Evolutionary conservation across 495 filamentous ascomycete genomes (phyloP).

Genomic region (Massariosphaeria phaeospora): DNA sequence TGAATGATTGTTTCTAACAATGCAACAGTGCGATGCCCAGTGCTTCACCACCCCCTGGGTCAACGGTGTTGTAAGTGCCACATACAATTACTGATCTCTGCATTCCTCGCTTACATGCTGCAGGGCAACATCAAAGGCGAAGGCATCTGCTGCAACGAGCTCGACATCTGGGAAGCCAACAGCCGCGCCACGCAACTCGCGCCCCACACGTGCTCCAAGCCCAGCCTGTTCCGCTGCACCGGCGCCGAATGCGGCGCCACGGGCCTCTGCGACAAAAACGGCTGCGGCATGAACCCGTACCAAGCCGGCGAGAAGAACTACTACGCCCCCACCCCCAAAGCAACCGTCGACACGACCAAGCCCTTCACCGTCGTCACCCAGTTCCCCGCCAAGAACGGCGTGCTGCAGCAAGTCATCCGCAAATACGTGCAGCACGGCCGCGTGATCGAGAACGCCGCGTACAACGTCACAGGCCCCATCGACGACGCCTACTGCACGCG

Average conservation of each 20-base stretch:
- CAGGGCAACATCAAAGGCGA: constrained; percentile 73
- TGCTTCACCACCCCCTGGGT: constrained; percentile 52
- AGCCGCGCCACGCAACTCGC: constrained; percentile 53
- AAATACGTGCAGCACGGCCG: constrained; percentile 67
- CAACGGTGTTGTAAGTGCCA: constrained; percentile 48
- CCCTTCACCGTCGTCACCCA: constrained; percentile 67
- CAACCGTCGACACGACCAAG: constrained; percentile 57
- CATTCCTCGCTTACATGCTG: constrained; percentile 29
- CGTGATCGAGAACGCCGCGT: constrained; percentile 46
- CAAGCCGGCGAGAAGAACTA: constrained; percentile 58
- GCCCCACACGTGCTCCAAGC: constrained; percentile 59
- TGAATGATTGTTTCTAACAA: too few relatives aligned
- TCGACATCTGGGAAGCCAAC: constrained; percentile 73
- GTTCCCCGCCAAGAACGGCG: constrained; percentile 58
- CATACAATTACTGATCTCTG: neutral
- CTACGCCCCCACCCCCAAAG: constrained; percentile 52
- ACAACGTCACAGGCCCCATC: constrained; percentile 28
- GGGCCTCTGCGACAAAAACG: constrained; percentile 67
- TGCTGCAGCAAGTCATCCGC: constrained; percentile 60
- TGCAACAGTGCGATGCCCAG: constrained; percentile 68
- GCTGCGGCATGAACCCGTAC: constrained; percentile 77
- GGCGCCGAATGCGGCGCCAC: constrained; percentile 51
- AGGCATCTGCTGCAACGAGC: constrained; percentile 67
- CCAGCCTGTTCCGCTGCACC: constrained; percentile 54
- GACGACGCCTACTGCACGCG: constrained; percentile 29